Conservation (phyloP, 2,329 filamentous ascomycete genomes). For the Diaporthe longicolla region DNA sequence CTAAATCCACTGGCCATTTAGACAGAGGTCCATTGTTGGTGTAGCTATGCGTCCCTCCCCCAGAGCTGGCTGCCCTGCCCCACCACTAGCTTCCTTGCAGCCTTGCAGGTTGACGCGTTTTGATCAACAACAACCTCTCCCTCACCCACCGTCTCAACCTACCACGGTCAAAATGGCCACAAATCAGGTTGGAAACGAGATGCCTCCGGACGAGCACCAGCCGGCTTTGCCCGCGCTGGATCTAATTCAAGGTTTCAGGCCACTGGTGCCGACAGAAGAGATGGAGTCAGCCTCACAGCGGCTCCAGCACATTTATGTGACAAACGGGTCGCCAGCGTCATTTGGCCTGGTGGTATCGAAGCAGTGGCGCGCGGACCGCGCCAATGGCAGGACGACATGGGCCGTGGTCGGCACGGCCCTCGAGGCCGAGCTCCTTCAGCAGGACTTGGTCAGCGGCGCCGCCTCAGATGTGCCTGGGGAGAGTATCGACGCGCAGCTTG, state of each 20-base stretch:
- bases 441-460: background rate
- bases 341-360: background rate
- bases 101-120: background rate
- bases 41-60: no score
- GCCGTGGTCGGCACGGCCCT: background rate
- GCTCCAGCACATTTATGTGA: constrained; percentile 6
- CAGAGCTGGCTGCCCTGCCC: no score
- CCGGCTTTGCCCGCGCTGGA: background rate
- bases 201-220: background rate
- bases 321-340: background rate
- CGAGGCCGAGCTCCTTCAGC: background rate
- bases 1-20: no score
- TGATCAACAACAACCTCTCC: background rate
- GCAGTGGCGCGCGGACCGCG: background rate
- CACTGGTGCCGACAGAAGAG: background rate
- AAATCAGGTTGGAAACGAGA: background rate
- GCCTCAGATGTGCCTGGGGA: background rate
- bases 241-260: background rate
- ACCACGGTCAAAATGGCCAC: background rate
- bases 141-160: background rate
- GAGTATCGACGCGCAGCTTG: background rate
- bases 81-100: background rate
- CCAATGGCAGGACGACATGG: background rate
- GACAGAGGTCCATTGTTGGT: no score
- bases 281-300: background rate